Percentiles rank a stretch among this genome's conserved stretches.
These are phyloP conservation scores for Edaphochlamys debaryana DNA, from an alignment of 139 green algal species.

Conservation along the genomic window DNA sequence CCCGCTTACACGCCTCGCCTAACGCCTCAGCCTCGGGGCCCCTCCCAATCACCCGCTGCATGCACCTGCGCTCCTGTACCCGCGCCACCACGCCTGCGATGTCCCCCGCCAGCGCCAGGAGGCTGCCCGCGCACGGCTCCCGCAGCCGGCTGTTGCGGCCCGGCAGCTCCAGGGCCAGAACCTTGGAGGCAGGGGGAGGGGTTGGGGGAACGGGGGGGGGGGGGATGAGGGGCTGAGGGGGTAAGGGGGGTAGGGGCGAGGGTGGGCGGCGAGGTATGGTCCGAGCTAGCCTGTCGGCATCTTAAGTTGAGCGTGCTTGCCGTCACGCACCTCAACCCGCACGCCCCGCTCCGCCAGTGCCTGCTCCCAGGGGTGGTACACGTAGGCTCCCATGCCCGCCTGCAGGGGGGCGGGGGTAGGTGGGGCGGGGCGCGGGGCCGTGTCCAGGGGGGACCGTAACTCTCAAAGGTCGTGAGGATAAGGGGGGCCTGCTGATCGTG, in stretches of 20 bases:
- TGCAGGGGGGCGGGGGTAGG: background rate
- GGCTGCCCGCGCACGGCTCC: conserved; percentile 32
- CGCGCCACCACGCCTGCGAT: conserved; percentile 16
- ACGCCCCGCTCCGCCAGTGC: conserved; percentile 12
- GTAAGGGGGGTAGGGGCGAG: too few species aligned
- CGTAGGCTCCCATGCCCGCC: conserved; percentile 62
- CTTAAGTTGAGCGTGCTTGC: too few species aligned
- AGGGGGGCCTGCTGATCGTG: background rate
- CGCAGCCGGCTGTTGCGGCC: conserved; percentile 52
- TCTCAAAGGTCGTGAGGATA: background rate
- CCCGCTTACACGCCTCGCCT: too few species aligned
- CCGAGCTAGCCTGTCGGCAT: too few species aligned
- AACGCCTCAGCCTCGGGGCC: too few species aligned
- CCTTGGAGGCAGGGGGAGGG: conserved; percentile 3
- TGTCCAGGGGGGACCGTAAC: too few species aligned
- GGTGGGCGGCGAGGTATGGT: too few species aligned
- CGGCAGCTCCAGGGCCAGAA: conserved; percentile 68
- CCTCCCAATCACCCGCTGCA: too few species aligned
- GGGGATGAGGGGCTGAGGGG: background rate
- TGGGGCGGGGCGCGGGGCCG: background rate
- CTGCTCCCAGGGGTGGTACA: conserved; percentile 55
- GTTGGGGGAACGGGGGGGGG: background rate
- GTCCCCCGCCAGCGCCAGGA: conserved; percentile 39
- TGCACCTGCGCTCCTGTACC: too few species aligned
- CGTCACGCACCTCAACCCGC: background rate